Evolutionary conservation across 2,329 filamentous ascomycete species (phyloP), one percentile per base, ranked within the genome.

Genomic region (Teratosphaeria viscida): DNA sequence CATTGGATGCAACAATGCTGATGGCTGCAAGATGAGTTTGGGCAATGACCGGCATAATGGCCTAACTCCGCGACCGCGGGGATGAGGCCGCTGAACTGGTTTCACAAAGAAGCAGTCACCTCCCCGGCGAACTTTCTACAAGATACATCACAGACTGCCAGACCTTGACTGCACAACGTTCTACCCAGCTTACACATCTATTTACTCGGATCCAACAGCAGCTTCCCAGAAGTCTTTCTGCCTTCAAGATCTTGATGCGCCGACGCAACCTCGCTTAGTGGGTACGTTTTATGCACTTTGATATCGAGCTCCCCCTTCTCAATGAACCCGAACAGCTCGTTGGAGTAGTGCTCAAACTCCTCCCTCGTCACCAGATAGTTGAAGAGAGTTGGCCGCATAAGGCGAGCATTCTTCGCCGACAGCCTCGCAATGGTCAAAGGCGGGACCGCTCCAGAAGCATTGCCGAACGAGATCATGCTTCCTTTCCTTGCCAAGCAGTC

Each of bases 241-340:
- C 88, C 82, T 75, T 95, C 88, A 53, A 96, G 80, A 72, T 96
- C 90, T 71, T 81, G 62, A 56, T 95, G 90, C 12, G 90, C 90
- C 66, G 82, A 78, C 39, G 79, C 83, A 37, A 87, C 84, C 53
- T 96, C 86, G 67, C 84, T 81, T 49, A 96, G 76, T 5, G 87
- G 83, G 72, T 96, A 96, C 0, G 86, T 77, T 63, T 91, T 83
- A 71, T 95, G 88, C 34, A 95, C 82, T 61, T 81, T 81, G 16
- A 90, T 81, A 62, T 89, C 84, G 55, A 95, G 72, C 69, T 89
- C 85, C 58, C 85, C 84, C 57, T 84, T 81, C 62, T 79, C 74
- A 58, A 96, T 81, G 68, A 92, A 81, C 10, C 81, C 80, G 68
- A 92, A 91, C 43, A 96, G 78, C 75, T 92, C 87, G 10, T 78